Conservation (phyloP, 331 rosid genomes). For the Prunus yedoensis region DNA sequence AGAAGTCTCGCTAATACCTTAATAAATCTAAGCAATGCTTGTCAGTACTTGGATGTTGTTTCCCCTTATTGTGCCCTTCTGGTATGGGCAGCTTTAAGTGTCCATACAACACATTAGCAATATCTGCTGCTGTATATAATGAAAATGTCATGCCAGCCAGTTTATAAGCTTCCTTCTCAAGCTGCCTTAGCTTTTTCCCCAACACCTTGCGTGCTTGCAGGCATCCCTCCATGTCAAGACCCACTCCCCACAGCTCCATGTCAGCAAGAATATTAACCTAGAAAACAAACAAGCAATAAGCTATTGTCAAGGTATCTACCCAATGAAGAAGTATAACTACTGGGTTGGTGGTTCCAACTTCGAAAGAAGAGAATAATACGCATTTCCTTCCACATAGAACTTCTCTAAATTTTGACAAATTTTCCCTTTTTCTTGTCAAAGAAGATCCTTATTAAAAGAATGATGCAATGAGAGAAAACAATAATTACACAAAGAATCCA, state of each 20-base stretch:
- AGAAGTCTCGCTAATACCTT: conserved; percentile 47
- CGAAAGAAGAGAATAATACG: too few species aligned
- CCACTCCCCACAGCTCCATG: conserved; percentile 96
- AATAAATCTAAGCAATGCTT: conserved; percentile 89
- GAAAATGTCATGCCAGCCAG: conserved; percentile 88
- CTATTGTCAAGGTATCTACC: conserved; percentile 3
- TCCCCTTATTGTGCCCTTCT: conserved; percentile 68
- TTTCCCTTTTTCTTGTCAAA: background rate
- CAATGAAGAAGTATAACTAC: too few species aligned
- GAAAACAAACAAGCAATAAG: conserved; percentile 26
- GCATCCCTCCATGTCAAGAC: conserved; percentile 91
- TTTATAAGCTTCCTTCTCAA: conserved; percentile 88
- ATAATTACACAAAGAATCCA: background rate
- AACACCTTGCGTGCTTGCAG: conserved; percentile 77
- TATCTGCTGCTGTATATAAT: conserved; percentile 74
- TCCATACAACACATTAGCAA: conserved; percentile 73
- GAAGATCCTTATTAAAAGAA: background rate
- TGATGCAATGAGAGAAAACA: background rate
- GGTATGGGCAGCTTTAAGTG: conserved; percentile 87
- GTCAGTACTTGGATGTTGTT: conserved; percentile 84
- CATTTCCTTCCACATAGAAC: background rate
- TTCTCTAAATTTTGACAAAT: background rate
- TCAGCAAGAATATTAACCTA: conserved; percentile 93
- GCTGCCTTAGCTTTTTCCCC: conserved; percentile 68
- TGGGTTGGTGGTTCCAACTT: background rate